Conservation (phyloP, 2,329 filamentous ascomycete genomes). For the Coniochaeta prunicola region DNA sequence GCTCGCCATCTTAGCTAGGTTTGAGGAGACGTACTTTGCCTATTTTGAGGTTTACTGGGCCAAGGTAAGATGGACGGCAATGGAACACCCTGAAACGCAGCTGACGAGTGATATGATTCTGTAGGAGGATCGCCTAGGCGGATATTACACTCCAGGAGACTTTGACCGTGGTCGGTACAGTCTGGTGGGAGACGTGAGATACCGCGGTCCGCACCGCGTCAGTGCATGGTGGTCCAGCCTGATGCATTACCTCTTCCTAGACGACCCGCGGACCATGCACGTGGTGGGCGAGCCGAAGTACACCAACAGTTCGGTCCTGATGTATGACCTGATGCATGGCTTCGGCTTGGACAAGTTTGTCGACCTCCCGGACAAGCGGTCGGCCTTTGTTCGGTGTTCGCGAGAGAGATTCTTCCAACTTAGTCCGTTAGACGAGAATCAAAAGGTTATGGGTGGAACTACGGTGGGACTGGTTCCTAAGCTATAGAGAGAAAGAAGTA, state of each 20-base stretch:
- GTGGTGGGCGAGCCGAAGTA: conserved; percentile 66
- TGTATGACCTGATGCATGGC: conserved; percentile 69
- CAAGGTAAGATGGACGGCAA: conserved; percentile 32
- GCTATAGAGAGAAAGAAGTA: conserved; percentile 28
- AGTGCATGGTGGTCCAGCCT: conserved; percentile 54
- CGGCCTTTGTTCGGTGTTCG: conserved; percentile 57
- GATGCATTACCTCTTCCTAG: conserved; percentile 57
- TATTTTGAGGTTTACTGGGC: conserved; percentile 82
- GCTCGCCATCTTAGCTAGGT: conserved; percentile 61
- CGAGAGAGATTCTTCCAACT: conserved; percentile 65
- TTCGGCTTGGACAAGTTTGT: conserved; percentile 67
- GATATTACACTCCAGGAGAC: conserved; percentile 47
- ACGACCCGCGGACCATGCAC: conserved; percentile 48
- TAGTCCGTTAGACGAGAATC: conserved; percentile 47
- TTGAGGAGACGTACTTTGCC: conserved; percentile 63
- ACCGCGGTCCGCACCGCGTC: conserved; percentile 53
- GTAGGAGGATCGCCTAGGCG: conserved; percentile 48
- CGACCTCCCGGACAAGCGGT: conserved; percentile 65
- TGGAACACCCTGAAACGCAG: neutral
- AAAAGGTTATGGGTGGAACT: conserved; percentile 46
- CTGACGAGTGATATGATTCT: neutral
- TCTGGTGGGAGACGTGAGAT: conserved; percentile 51
- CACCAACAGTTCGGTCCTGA: conserved; percentile 61
- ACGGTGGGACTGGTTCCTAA: conserved; percentile 46
- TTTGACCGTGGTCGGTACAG: conserved; percentile 53